Evolutionary conservation across 2,329 filamentous ascomycete species (phyloP).

Genomic region (Dothidotthia symphoricarpi): DNA sequence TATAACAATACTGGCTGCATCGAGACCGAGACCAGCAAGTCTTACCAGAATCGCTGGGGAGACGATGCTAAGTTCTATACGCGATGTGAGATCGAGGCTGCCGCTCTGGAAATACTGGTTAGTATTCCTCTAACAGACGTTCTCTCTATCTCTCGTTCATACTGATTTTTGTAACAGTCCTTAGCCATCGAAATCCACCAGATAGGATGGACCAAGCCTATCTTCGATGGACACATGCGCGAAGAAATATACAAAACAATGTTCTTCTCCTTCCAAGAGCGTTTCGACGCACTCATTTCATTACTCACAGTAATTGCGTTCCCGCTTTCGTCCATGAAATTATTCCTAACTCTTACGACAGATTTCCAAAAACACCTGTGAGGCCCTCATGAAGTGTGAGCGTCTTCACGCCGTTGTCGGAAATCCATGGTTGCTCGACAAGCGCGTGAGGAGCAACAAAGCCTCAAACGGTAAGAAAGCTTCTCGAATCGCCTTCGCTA

Average conservation of each 20-base stretch:
- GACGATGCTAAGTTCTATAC: slow-evolving; percentile 3
- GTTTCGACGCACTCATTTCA: slow-evolving; percentile 4
- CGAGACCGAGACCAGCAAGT: not conserved
- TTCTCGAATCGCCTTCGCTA: not conserved
- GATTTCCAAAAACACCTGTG: slow-evolving; percentile 11
- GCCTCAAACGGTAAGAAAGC: slow-evolving; percentile 6
- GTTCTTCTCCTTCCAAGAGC: slow-evolving; percentile 12
- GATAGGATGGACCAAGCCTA: slow-evolving; percentile 8
- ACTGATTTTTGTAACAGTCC: slow-evolving; percentile 1
- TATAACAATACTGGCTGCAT: slow-evolving; percentile 5
- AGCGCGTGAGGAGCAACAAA: slow-evolving; percentile 9
- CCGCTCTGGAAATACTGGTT: slow-evolving; percentile 6
- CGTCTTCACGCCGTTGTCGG: slow-evolving; percentile 6
- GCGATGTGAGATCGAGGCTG: not conserved
- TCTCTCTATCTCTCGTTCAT: not conserved
- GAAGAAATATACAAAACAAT: slow-evolving; percentile 5
- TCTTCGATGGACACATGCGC: slow-evolving; percentile 8
- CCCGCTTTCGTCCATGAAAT: not conserved
- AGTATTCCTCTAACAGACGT: not conserved
- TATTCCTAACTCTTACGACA: too few relatives aligned
- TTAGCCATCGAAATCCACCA: slow-evolving; percentile 6
- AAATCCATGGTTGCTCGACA: slow-evolving; percentile 3
- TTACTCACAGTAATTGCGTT: slow-evolving; percentile 10
- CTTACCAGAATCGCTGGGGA: slow-evolving; percentile 8
- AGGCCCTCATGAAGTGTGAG: slow-evolving; percentile 12